These are phyloP conservation scores for Plectosphaerella sp. DNA, from an alignment of 2,329 filamentous ascomycete genomes.

Conservation along the genomic window DNA sequence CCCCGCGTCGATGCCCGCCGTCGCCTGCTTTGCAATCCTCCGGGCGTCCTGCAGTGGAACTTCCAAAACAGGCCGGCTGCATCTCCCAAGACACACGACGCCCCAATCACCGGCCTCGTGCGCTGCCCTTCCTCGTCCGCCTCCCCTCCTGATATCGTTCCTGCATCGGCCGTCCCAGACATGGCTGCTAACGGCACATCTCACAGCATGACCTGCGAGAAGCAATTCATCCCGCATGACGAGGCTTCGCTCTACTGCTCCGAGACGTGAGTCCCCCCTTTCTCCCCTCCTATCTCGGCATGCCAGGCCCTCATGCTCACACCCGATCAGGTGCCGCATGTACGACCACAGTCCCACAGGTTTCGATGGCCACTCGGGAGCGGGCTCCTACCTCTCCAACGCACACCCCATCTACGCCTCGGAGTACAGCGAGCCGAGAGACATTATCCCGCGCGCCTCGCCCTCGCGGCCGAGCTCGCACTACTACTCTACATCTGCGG, in stretches of 20 bases:
- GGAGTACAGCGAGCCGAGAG: constrained; percentile 47
- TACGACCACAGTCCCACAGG: constrained; percentile 40
- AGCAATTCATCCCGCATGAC: constrained; percentile 57
- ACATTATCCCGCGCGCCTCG: constrained; percentile 60
- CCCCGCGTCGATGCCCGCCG: too few species aligned
- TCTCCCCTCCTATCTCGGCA: constrained; percentile 14
- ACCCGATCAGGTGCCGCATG: constrained; percentile 43
- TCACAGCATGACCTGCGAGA: constrained; percentile 61
- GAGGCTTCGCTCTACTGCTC: constrained; percentile 60
- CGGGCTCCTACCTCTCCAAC: constrained; percentile 2
- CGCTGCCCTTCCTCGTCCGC: constrained; percentile 3
- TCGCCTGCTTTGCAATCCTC: not conserved
- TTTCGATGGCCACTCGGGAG: constrained; percentile 1
- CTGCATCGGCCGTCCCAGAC: constrained; percentile 20
- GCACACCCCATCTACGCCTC: constrained; percentile 41
- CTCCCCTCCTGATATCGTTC: constrained; percentile 16
- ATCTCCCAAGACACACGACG: constrained; percentile 11
- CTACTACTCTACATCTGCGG: constrained; percentile 49
- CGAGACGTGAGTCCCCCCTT: constrained; percentile 45
- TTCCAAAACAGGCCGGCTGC: constrained; percentile 19
- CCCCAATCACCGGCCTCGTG: constrained; percentile 6
- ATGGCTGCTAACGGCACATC: constrained; percentile 20
- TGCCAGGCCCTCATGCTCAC: constrained; percentile 1
- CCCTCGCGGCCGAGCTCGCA: constrained; percentile 56
- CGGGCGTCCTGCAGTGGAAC: constrained; percentile 3